Base-by-base conservation (phyloP, 164 flowering plant species). In the Chimonanthus praecox region DNA sequence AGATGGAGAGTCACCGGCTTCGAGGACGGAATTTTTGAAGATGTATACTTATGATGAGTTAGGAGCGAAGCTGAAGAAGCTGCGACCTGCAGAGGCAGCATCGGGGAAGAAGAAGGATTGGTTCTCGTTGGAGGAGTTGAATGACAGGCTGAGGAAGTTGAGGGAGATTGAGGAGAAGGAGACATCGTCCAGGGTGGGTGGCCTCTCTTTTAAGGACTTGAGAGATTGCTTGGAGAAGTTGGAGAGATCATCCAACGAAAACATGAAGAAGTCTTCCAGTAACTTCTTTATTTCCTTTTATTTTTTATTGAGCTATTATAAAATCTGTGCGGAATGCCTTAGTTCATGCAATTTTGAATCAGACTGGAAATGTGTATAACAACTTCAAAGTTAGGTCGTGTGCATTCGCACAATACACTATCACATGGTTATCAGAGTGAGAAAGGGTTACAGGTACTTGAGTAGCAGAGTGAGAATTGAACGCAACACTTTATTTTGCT, bases 41-140 rank as follows among this genome's bases (percentile, higher is more conserved):
- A 54, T n/a, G 49, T 87, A 90, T 77, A 71, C 63, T 47, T 58
- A 72, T 64, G 74, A 8, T 1, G 91, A 92, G 44, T 75, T 94
- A 80, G 98, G 98, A 58, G 66, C 79, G 78, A 90, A 85, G 79
- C 78, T 92, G 78, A 76, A 72, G 75, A n/a, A 16, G 73, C 79
- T 92, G 72, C 82, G 94, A 81, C 87, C 96, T 2, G 18, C 10
- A 2, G 68, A 11, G 82, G 83, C 76, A 21, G 73, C 50, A 33
- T 44, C 20, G 16, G 71, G 69, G 65, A 75, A 65, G 65, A 79
- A 73, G 20, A 80, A 76, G 67, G 78, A 77, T 8, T 77, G 88
- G 86, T 94, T 92, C 64, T 88, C 96, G 0, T 43, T 94, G 66
- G 66, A 3, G 67, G 98, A 92, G 80, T 74, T 94, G 60, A 54